Base-by-base conservation (phyloP, 108 stramenopile species). In the Schizochytrium sp. region DNA sequence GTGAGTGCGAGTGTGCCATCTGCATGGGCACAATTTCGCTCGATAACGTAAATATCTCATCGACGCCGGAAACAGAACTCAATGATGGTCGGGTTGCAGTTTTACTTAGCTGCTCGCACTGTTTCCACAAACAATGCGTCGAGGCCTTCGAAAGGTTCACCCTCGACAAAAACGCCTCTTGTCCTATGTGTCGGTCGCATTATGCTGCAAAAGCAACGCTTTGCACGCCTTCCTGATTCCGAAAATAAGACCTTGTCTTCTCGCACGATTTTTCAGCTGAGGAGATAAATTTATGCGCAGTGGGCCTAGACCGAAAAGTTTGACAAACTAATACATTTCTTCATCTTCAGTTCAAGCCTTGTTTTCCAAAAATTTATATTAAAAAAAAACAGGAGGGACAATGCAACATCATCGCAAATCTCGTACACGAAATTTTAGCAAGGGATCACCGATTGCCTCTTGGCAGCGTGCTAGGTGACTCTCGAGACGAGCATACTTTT, bases 111-210 rank as follows among this genome's bases (percentile, higher is more conserved):
- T 83, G 76, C 51, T 83, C 76, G 25, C 76, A 83, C 28, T 47
- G 45, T 45, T 83, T 83, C 28, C 76, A 83, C 76, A 23, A 47
- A 18, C 76, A 83, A 18, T 83, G 76, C 76, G 48, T 83, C 45
- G 76, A 83, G 23, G 76, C 76, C 1, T 83, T 83, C n/a, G 76
- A 83, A 23, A 43, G 76, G 48, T 83, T 83, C 23, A 83, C n/a
- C 48, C 19, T 83, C 25, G 76, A 83, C 19, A 83, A 83, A 4
- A 45, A 2, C 48, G 76, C 76, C 25, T 16, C 10, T 16, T 83
- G 76, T 23, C 76, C 76, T 16, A 83, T 83, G 76, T 83, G 76
- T 4, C 45, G 76, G 6, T 47, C 45, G 0, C 76, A 83, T 6
- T 83, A 83, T 45, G 48, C 51, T 8, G 76, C 76, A 43, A 83